A percentile compares a stretch with the other conserved stretches of the same genome.
Evolutionary conservation across 306 rosid species (phyloP).

Genomic region (Begonia loranthoides): DNA sequence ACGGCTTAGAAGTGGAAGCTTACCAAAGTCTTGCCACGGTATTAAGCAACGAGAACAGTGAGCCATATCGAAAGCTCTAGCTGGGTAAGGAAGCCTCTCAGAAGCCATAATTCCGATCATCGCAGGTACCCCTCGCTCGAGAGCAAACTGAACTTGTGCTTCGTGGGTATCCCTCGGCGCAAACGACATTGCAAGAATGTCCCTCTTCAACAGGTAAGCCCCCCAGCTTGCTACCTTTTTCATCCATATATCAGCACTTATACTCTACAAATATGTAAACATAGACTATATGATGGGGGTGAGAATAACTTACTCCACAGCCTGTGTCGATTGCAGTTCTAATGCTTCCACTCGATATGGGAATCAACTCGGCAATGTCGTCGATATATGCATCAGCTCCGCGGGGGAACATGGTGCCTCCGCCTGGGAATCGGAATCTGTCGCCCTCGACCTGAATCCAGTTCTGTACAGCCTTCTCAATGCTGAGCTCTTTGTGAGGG

Average conservation of each 20-base stretch:
- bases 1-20: too few relatives aligned
- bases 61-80: slow-evolving; percentile 71
- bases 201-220: slow-evolving; percentile 48
- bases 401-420: slow-evolving; percentile 79
- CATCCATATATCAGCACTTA: background rate
- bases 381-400: slow-evolving; percentile 86
- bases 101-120: slow-evolving; percentile 60
- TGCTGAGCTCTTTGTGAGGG: slow-evolving; percentile 72
- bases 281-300: too few relatives aligned
- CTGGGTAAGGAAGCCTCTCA: slow-evolving; percentile 58
- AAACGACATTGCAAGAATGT: slow-evolving; percentile 44
- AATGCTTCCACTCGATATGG: slow-evolving; percentile 43
- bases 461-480: slow-evolving; percentile 89
- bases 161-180: slow-evolving; percentile 78
- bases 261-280: too few relatives aligned
- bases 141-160: slow-evolving; percentile 71
- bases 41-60: slow-evolving; percentile 86
- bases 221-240: slow-evolving; percentile 87
- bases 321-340: slow-evolving; percentile 90
- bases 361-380: slow-evolving; percentile 41
- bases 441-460: slow-evolving; percentile 68
- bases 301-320: slow-evolving; percentile 50
- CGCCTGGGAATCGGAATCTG: slow-evolving; percentile 60
- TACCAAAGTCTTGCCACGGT: slow-evolving; percentile 27
- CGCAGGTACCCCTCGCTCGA: slow-evolving; percentile 74